These are phyloP conservation scores for Scleroderma citrinum DNA, from an alignment of 768 basidiomycete species.

Conservation along the genomic window DNA sequence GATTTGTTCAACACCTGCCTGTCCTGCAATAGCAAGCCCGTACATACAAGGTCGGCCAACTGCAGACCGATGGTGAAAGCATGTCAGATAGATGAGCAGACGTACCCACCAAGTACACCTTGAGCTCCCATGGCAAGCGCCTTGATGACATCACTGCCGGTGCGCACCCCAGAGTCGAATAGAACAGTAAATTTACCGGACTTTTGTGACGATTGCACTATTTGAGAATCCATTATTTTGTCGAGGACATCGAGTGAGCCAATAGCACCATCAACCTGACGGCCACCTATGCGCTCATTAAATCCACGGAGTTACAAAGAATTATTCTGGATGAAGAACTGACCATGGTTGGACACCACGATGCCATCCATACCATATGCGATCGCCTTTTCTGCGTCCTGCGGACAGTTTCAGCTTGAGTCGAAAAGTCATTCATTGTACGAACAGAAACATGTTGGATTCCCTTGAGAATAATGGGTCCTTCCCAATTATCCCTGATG, in stretches of 20 bases:
- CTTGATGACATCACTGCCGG: conserved; percentile 78
- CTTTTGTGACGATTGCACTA: conserved; percentile 51
- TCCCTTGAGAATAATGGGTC: conserved; percentile 72
- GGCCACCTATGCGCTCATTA: conserved; percentile 43
- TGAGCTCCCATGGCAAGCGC: conserved; percentile 85
- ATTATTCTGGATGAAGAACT: not conserved
- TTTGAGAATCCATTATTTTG: conserved; percentile 57
- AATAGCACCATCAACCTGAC: conserved; percentile 77
- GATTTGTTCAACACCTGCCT: conserved; percentile 72
- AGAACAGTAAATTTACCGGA: conserved; percentile 63
- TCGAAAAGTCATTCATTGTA: not conserved
- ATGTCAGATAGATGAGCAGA: not conserved
- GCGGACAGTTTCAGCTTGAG: not conserved
- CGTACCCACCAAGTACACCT: conserved; percentile 61
- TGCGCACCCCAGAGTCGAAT: conserved; percentile 70
- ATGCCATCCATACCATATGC: conserved; percentile 39
- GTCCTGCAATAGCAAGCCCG: conserved; percentile 62
- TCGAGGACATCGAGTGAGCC: conserved; percentile 70
- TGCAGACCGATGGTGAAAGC: conserved; percentile 16
- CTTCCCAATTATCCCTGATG: conserved; percentile 69
- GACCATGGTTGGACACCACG: conserved; percentile 40
- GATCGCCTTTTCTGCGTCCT: conserved; percentile 49
- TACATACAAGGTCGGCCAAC: conserved; percentile 76
- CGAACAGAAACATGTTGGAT: conserved; percentile 59
- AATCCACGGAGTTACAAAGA: not conserved